Conservation (phyloP, 495 filamentous ascomycete species). For the Diplogelasinospora grovesii region DNA sequence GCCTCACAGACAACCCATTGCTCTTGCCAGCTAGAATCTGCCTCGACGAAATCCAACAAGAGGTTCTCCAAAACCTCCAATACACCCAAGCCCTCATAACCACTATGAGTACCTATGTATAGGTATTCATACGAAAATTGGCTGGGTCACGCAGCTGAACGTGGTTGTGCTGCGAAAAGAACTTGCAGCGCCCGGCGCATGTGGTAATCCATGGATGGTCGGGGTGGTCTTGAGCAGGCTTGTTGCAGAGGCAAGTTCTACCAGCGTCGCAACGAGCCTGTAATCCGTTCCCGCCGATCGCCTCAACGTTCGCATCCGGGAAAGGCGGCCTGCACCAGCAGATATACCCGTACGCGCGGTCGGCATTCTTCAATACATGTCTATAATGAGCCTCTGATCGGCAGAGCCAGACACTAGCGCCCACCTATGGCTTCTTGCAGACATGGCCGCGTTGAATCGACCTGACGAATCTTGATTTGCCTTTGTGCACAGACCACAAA, state of each 20-base stretch:
- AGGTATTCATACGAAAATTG: too few species aligned
- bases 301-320: too few species aligned
- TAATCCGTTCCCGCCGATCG: too few species aligned
- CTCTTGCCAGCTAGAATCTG: slow-evolving; percentile 18
- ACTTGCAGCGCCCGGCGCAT: slow-evolving; percentile 5
- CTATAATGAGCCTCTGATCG: neutral
- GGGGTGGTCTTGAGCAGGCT: slow-evolving; percentile 22
- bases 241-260: slow-evolving; percentile 27
- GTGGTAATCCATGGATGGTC: slow-evolving; percentile 25
- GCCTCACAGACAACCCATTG: slow-evolving; percentile 25
- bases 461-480: too few species aligned
- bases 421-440: neutral
- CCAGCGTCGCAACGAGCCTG: slow-evolving; percentile 7
- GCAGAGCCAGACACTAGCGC: neutral
- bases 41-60: slow-evolving; percentile 22
- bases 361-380: neutral
- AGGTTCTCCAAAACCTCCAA: slow-evolving; percentile 22
- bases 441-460: too few species aligned
- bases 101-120: too few species aligned
- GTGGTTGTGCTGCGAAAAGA: too few species aligned
- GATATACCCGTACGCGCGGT: neutral
- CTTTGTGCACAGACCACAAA: too few species aligned
- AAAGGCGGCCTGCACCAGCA: neutral
- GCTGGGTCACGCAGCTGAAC: too few species aligned
- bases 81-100: slow-evolving; percentile 14